Conservation (phyloP, 345 rosid genomes). For the Hibiscus trionum region DNA sequence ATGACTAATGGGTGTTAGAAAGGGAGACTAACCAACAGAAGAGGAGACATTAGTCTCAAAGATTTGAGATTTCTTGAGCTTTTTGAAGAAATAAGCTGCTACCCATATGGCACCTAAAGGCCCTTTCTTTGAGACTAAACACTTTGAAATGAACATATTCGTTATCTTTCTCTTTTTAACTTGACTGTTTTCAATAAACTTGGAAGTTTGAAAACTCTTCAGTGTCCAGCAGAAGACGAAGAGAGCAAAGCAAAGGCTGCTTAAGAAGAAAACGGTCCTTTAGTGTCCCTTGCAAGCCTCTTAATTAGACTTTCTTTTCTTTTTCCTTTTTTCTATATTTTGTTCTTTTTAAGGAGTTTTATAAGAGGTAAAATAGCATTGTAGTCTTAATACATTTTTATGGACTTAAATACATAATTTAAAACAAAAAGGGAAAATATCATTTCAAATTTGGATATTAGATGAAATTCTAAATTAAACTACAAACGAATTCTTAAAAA, state of each 20-base stretch:
- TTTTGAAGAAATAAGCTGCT: constrained; percentile 74
- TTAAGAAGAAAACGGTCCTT: constrained; percentile 23
- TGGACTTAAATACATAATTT: no score
- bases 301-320: no score
- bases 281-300: constrained; percentile 4
- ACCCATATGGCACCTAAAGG: constrained; percentile 69
- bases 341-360: no score
- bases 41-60: constrained; percentile 53
- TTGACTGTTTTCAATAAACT: background rate
- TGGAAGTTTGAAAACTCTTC: background rate
- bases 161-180: background rate
- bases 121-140: constrained; percentile 52
- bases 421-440: no score
- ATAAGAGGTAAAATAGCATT: no score
- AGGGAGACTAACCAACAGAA: constrained; percentile 61
- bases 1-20: background rate
- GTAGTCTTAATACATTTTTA: no score
- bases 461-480: no score
- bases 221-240: constrained; percentile 1
- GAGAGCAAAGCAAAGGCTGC: background rate
- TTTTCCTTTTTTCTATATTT: no score
- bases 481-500: no score
- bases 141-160: constrained; percentile 53
- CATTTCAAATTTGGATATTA: no score
- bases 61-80: constrained; percentile 69